phyloP scores from a whole-genome alignment of 495 filamentous ascomycete species.

The Parachaetomium inaequale region DNA sequence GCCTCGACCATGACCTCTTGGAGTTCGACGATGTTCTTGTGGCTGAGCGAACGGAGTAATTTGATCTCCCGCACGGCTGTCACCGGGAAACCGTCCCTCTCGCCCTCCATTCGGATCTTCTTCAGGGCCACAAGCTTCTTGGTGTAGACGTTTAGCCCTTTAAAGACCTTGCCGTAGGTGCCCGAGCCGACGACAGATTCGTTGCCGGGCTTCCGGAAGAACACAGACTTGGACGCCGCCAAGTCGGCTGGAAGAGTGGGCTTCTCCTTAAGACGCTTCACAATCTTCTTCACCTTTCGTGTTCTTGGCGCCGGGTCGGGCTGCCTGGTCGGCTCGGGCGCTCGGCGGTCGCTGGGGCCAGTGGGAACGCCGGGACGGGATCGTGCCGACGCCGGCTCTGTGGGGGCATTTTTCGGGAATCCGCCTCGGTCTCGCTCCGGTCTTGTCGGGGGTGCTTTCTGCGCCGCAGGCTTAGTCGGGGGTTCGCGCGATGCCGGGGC shows the following conservation, averaged over 20 bases:
- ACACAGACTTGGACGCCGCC: constrained; percentile 75
- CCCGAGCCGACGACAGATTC: constrained; percentile 92
- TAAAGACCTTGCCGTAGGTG: constrained; percentile 97
- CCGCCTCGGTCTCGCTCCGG: constrained; percentile 43
- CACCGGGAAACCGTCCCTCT: constrained; percentile 95
- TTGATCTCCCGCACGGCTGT: constrained; percentile 97
- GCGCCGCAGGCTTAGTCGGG: constrained; percentile 23
- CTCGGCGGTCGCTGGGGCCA: constrained; percentile 37
- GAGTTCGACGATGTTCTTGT: constrained; percentile 82
- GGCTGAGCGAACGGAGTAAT: constrained; percentile 87
- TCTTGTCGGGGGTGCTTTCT: constrained; percentile 33
- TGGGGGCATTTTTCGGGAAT: constrained; percentile 45
- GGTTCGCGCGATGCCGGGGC: constrained; percentile 41
- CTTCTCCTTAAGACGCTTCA: constrained; percentile 67
- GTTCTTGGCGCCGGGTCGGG: constrained; percentile 46
- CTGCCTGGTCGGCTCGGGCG: constrained; percentile 36
- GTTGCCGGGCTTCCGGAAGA: constrained; percentile 87
- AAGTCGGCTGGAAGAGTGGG: constrained; percentile 68
- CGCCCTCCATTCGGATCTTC: constrained; percentile 83
- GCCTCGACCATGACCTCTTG: constrained; percentile 97
- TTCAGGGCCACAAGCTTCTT: constrained; percentile 88
- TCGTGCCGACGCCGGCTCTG: constrained; percentile 51
- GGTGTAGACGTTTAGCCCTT: constrained; percentile 93
- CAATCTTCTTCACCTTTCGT: constrained; percentile 61
- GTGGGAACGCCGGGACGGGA: constrained; percentile 43